phyloP scores from a whole-genome alignment of 1,139 yeast species.

The Hemisphaericaspora subhashii region DNA sequence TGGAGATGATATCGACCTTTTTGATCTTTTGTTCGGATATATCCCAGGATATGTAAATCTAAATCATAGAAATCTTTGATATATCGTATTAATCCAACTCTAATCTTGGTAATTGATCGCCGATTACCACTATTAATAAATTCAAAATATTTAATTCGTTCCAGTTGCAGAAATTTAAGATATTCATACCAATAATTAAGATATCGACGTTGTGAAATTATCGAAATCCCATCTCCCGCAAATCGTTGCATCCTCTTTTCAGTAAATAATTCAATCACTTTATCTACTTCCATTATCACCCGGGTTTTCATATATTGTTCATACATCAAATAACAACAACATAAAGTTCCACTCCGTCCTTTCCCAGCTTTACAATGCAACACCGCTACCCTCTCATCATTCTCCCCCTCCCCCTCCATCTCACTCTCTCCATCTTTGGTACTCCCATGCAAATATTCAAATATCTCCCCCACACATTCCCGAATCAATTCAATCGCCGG shows the following conservation, averaged over 20 bases:
- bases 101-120: not conserved
- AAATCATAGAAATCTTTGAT: slow-evolving; percentile 1
- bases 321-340: slow-evolving; percentile 68
- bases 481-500: slow-evolving; percentile 61
- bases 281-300: slow-evolving; percentile 26
- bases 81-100: not conserved
- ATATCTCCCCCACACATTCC: slow-evolving; percentile 45
- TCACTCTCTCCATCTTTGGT: too few relatives aligned
- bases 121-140: not conserved
- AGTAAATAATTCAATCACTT: slow-evolving; percentile 56
- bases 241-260: slow-evolving; percentile 56
- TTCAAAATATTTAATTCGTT: too few relatives aligned
- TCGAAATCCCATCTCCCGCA: slow-evolving; percentile 69
- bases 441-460: slow-evolving; percentile 32
- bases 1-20: not conserved
- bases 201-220: slow-evolving; percentile 67
- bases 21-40: not conserved
- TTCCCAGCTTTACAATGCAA: slow-evolving; percentile 92
- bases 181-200: slow-evolving; percentile 55
- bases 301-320: slow-evolving; percentile 23
- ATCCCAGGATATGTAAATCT: slow-evolving; percentile 6
- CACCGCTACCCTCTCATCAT: slow-evolving; percentile 53
- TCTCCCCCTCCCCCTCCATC: not conserved
- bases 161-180: slow-evolving; percentile 1
- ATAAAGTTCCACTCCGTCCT: slow-evolving; percentile 83